Base-by-base conservation (phyloP, 345 rosid species). In the Balakata baccata region DNA sequence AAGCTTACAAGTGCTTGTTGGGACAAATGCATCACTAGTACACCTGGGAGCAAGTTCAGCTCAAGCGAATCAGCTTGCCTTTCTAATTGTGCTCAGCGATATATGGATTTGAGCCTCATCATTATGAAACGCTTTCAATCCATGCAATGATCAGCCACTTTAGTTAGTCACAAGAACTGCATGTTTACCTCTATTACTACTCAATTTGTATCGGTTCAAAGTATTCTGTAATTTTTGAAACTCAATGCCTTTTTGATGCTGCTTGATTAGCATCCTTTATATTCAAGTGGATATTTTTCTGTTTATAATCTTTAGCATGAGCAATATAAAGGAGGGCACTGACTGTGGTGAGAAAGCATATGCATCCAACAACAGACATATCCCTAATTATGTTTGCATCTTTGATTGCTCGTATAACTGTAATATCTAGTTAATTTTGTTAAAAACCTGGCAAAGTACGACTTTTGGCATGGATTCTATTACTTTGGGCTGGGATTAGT, bases 21-120 rank as follows among this genome's bases (percentile, higher is more conserved):
- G 98, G 99, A 95, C 84, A 95, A 95, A 61, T 95, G 99, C 77
- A 83, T 92, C 57, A 90, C 90, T 1, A 74, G 90, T 23, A 75
- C 94, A 7, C 97, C 96, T 9, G 98, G 98, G 76, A 92, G 89
- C 79, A 92, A 95, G 80, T 90, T 95, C 85, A 92, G 99, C 86
- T 95, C 99, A 8, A 82, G 93, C 18, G 98, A 95, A 84, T 66
- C 84, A 25, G 67, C 92, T 68, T 95, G 98, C 76, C 94, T 95
- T 38, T 39, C 85, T 38, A 75, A 92, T 68, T 95, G 99, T 34
- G 96, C 96, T 4, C 88, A 82, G 57, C 94, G 98, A 3, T 95
- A 86, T 81, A 77, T 87, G 90, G 99, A 95, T 68, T 72, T 89
- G 92, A 89, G 85, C 75, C 79, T 86, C 56, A 78, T 88, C 71